phyloP scores from a whole-genome alignment of 805 yeast species.

The Lipomyces anomalus region DNA sequence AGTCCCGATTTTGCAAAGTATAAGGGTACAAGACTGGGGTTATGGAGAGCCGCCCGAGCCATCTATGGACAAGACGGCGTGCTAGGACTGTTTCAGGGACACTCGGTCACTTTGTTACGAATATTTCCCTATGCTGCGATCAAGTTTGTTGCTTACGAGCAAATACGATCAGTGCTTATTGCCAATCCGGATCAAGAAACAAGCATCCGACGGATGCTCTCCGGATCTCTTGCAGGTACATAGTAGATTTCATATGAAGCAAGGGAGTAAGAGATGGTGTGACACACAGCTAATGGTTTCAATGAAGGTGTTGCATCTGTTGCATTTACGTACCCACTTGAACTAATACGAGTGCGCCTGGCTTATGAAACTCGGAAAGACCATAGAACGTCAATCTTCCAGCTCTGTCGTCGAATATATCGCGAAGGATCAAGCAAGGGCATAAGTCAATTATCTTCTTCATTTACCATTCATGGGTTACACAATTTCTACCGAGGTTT shows the following conservation, averaged over 20 bases:
- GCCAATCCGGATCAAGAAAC: slow-evolving; percentile 74
- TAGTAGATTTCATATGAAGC: too few species aligned
- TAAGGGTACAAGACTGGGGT: slow-evolving; percentile 74
- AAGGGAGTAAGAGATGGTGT: too few species aligned
- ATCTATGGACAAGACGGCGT: slow-evolving; percentile 68
- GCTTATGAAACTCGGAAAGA: slow-evolving; percentile 72
- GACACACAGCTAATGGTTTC: too few species aligned
- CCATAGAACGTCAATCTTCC: slow-evolving; percentile 7
- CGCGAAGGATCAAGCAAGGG: slow-evolving; percentile 2
- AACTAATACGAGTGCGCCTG: slow-evolving; percentile 79
- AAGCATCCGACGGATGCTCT: slow-evolving; percentile 67
- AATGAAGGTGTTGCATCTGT: slow-evolving; percentile 69
- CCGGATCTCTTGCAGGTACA: slow-evolving; percentile 92
- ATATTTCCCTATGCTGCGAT: slow-evolving; percentile 97
- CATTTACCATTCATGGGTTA: slow-evolving; percentile 25
- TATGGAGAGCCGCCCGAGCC: slow-evolving; percentile 61
- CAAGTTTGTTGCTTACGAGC: slow-evolving; percentile 94
- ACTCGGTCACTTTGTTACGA: slow-evolving; percentile 83
- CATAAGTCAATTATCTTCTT: background rate
- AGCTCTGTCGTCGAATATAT: slow-evolving; percentile 11
- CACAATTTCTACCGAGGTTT: slow-evolving; percentile 90
- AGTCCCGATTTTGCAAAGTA: slow-evolving; percentile 80
- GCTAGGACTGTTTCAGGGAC: slow-evolving; percentile 86
- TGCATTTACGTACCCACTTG: slow-evolving; percentile 85
- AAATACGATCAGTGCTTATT: slow-evolving; percentile 70